Conservation (phyloP, 768 basidiomycete genomes). For the Tulasnella sp. region DNA sequence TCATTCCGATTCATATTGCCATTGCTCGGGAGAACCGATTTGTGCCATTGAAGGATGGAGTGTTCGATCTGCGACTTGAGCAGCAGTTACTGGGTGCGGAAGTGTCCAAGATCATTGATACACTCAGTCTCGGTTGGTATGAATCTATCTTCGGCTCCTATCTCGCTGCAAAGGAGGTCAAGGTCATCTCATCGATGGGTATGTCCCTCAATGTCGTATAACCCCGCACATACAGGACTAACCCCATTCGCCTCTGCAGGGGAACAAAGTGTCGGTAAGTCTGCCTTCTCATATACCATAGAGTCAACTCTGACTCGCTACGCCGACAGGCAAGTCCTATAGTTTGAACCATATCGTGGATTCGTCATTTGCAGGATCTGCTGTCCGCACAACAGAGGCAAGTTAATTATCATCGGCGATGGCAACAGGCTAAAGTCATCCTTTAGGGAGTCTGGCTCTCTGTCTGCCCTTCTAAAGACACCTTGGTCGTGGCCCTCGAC, state of each 20-base stretch:
- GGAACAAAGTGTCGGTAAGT: slow-evolving; percentile 15
- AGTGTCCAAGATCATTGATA: slow-evolving; percentile 46
- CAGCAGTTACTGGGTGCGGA: slow-evolving; percentile 47
- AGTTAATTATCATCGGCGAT: too few species aligned
- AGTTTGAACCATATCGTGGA: slow-evolving; percentile 51
- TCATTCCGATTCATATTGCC: slow-evolving; percentile 57
- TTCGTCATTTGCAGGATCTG: slow-evolving; percentile 52
- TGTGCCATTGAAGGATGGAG: slow-evolving; percentile 49
- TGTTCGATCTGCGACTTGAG: slow-evolving; percentile 41
- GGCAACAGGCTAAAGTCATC: too few species aligned
- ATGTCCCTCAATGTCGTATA: neutral
- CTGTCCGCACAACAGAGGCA: slow-evolving; percentile 13
- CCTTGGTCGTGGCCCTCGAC: slow-evolving; percentile 47
- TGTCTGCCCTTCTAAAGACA: slow-evolving; percentile 47
- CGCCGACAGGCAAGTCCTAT: slow-evolving; percentile 50
- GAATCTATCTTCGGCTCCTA: slow-evolving; percentile 55
- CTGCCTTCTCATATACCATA: neutral
- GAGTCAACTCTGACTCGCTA: neutral
- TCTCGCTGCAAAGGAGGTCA: slow-evolving; percentile 51
- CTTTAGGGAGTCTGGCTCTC: slow-evolving; percentile 57
- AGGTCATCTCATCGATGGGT: slow-evolving; percentile 59
- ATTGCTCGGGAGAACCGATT: slow-evolving; percentile 51
- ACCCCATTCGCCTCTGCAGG: neutral
- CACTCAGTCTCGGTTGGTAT: slow-evolving; percentile 51
- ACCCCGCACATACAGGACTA: neutral